Evolutionary conservation across 805 yeast genomes (phyloP).

Genomic region (Kodamaea neixiangensis): DNA sequence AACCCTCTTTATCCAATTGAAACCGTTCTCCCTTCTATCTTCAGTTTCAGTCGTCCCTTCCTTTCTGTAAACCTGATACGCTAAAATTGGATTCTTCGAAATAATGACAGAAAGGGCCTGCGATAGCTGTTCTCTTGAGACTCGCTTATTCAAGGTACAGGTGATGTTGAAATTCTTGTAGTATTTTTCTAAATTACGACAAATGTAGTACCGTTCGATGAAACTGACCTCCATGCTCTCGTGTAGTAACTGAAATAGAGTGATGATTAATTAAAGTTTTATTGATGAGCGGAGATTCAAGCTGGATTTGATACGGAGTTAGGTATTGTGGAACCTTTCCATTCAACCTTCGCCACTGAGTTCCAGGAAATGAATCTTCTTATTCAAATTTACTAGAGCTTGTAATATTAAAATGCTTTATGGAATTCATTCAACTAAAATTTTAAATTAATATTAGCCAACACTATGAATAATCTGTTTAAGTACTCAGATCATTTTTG

Average conservation of each 20-base stretch:
- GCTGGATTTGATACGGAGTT: no score
- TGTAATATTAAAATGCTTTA: no score
- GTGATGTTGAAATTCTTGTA: constrained; percentile 5
- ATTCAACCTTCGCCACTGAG: neutral
- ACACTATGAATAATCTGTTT: no score
- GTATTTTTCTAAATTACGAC: constrained; percentile 4
- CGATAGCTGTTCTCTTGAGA: neutral
- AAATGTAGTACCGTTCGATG: constrained; percentile 1
- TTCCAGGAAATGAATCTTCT: no score
- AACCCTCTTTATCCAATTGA: neutral
- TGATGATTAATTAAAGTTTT: no score
- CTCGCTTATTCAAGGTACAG: neutral
- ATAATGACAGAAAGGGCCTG: neutral
- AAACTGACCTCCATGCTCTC: neutral
- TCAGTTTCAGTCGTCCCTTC: neutral
- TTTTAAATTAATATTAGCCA: no score
- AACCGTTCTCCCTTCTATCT: neutral
- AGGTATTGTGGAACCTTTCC: neutral
- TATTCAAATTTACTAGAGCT: no score
- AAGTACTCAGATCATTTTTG: no score
- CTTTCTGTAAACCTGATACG: constrained; percentile 2
- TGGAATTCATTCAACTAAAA: no score
- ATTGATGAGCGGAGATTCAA: no score
- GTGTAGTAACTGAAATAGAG: no score
- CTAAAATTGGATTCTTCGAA: neutral